phyloP scores from a whole-genome alignment of 2,329 filamentous ascomycete genomes.

The Zasmidium cellare region DNA sequence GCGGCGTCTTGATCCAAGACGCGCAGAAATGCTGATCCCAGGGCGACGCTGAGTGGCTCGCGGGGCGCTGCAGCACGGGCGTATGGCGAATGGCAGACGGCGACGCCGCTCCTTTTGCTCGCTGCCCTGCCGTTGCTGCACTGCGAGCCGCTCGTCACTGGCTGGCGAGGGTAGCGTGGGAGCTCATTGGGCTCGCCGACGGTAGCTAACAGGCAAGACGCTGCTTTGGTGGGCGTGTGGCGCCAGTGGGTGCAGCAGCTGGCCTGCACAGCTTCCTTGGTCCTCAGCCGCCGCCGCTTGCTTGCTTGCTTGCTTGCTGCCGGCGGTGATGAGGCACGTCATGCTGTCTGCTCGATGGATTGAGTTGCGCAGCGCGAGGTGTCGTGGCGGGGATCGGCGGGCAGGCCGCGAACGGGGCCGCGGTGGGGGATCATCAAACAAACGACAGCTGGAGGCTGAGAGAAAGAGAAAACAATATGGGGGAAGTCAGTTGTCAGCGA shows the following conservation, averaged over 20 bases:
- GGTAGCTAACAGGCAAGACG: slow-evolving; percentile 22
- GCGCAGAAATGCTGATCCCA: neutral
- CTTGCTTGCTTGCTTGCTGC: neutral
- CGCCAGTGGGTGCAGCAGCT: slow-evolving; percentile 1
- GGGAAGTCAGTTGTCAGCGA: neutral
- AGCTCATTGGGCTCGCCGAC: slow-evolving; percentile 9
- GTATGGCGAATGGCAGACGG: slow-evolving; percentile 17
- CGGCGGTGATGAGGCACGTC: neutral
- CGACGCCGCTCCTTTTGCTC: slow-evolving; percentile 21
- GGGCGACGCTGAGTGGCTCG: neutral
- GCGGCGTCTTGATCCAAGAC: neutral
- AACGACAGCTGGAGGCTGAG: too few species aligned
- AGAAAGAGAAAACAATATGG: neutral
- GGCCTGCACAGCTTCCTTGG: slow-evolving; percentile 1
- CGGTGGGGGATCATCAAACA: slow-evolving; percentile 2
- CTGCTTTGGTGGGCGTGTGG: slow-evolving; percentile 15
- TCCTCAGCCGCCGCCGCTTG: neutral
- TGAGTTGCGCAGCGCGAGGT: neutral
- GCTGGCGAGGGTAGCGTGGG: slow-evolving; percentile 10
- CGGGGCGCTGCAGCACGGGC: neutral
- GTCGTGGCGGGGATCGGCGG: neutral
- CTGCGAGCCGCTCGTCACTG: slow-evolving; percentile 37
- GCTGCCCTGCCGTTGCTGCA: slow-evolving; percentile 38
- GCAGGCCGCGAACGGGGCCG: neutral
- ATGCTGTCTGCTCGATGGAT: neutral